Evolutionary conservation across 805 yeast genomes (phyloP).

Genomic region (Yarrowia phangngaensis): DNA sequence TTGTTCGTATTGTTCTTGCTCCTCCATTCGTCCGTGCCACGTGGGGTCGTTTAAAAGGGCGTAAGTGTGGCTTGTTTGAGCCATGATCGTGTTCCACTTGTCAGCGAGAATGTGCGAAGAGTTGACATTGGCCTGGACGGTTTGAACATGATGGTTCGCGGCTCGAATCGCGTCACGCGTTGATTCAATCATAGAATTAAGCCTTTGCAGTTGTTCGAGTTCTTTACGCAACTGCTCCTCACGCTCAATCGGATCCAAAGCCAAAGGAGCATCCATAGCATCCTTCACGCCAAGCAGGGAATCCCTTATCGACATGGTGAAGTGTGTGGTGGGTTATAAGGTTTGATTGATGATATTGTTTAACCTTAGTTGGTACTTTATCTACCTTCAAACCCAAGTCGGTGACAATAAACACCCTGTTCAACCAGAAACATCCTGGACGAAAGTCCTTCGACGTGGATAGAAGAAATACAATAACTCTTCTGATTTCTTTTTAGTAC

Average conservation of each 20-base stretch:
- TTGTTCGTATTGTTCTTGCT: slow-evolving; percentile 6
- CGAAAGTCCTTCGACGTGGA: too few species aligned
- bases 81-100: slow-evolving; percentile 23
- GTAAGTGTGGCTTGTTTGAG: slow-evolving; percentile 16
- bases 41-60: slow-evolving; percentile 12
- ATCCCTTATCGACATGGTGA: slow-evolving; percentile 10
- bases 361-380: slow-evolving; percentile 5
- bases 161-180: slow-evolving; percentile 3
- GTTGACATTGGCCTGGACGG: slow-evolving; percentile 17
- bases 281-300: slow-evolving; percentile 12
- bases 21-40: slow-evolving; percentile 24
- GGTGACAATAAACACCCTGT: too few species aligned
- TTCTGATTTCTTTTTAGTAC: too few species aligned
- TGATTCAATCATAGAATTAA: slow-evolving; percentile 8
- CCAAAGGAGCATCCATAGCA: slow-evolving; percentile 11
- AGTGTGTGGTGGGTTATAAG: not conserved
- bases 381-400: slow-evolving; percentile 8
- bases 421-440: too few species aligned
- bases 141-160: slow-evolving; percentile 3
- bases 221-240: slow-evolving; percentile 14
- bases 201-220: slow-evolving; percentile 1
- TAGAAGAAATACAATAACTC: too few species aligned
- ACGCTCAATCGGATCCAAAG: slow-evolving; percentile 9
- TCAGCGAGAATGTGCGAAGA: slow-evolving; percentile 15
- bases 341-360: slow-evolving; percentile 8